These are phyloP conservation scores for Neurospora sp. DNA, from an alignment of 2,329 filamentous ascomycete species.

Conservation along the genomic window DNA sequence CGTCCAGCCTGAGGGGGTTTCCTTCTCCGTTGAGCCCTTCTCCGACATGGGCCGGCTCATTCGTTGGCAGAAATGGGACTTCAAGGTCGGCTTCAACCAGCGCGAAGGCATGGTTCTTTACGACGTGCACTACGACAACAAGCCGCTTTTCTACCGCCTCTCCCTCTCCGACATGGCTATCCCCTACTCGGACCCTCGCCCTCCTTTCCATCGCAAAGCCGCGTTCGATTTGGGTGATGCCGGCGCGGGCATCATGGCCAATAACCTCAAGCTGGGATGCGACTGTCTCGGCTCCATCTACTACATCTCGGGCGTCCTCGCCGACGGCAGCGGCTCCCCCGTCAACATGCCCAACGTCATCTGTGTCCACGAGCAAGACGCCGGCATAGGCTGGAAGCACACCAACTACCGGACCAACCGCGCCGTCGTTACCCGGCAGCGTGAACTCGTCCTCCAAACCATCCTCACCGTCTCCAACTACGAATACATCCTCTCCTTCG, in stretches of 20 bases:
- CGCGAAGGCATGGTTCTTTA: constrained; percentile 54
- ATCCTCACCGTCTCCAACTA: constrained; percentile 63
- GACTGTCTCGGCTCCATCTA: constrained; percentile 61
- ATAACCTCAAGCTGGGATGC: constrained; percentile 57
- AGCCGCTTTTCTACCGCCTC: constrained; percentile 50
- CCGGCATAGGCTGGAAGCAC: constrained; percentile 61
- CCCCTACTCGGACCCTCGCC: constrained; percentile 51
- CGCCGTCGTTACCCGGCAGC: constrained; percentile 49
- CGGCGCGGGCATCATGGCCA: constrained; percentile 53
- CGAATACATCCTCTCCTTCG: constrained; percentile 57
- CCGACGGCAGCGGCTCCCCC: constrained; percentile 43
- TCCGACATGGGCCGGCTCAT: constrained; percentile 21
- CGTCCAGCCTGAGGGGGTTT: constrained; percentile 52
- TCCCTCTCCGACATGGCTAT: constrained; percentile 54
- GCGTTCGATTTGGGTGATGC: constrained; percentile 60
- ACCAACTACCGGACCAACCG: constrained; percentile 56
- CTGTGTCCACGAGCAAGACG: constrained; percentile 61
- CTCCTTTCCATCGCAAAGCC: constrained; percentile 54
- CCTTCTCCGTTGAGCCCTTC: constrained; percentile 32
- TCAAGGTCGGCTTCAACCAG: constrained; percentile 55
- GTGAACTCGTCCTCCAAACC: constrained; percentile 56
- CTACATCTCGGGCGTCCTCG: constrained; percentile 40
- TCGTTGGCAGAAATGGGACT: constrained; percentile 39
- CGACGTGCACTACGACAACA: constrained; percentile 50
- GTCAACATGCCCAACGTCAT: constrained; percentile 48